Conservation (phyloP, 257 asterid species). For the Ophiorrhiza pumila region DNA sequence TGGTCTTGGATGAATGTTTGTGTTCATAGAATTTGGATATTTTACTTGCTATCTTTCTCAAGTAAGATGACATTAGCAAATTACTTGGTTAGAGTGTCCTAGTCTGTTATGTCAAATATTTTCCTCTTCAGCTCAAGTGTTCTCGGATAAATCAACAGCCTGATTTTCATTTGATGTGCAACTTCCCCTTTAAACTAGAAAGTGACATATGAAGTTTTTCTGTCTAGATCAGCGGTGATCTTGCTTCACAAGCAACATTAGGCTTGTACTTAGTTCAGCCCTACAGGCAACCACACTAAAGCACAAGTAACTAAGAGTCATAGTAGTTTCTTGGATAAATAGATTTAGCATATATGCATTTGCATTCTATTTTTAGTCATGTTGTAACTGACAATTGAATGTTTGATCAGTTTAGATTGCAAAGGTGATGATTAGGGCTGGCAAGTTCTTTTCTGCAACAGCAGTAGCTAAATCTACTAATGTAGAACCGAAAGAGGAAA, state of each 20-base stretch:
- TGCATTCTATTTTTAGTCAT: background rate
- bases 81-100: background rate
- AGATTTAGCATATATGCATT: background rate
- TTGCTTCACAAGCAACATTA: background rate
- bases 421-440: conserved; percentile 67
- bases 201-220: background rate
- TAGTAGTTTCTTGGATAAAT: background rate
- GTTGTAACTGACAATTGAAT: conserved; percentile 6
- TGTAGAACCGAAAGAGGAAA: conserved; percentile 56
- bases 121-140: background rate
- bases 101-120: background rate
- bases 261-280: background rate
- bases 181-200: background rate
- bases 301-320: background rate
- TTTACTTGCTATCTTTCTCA: background rate
- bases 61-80: background rate
- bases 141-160: background rate
- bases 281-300: background rate
- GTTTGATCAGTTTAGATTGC: conserved; percentile 69
- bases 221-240: background rate
- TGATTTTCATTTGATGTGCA: background rate
- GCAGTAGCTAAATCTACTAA: conserved; percentile 38
- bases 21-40: background rate
- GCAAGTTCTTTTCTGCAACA: conserved; percentile 56
- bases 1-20: background rate